Evolutionary conservation across 2,329 filamentous ascomycete species (phyloP), one percentile per base, ranked within the genome.

Genomic region (Trichoderma polysporum): DNA sequence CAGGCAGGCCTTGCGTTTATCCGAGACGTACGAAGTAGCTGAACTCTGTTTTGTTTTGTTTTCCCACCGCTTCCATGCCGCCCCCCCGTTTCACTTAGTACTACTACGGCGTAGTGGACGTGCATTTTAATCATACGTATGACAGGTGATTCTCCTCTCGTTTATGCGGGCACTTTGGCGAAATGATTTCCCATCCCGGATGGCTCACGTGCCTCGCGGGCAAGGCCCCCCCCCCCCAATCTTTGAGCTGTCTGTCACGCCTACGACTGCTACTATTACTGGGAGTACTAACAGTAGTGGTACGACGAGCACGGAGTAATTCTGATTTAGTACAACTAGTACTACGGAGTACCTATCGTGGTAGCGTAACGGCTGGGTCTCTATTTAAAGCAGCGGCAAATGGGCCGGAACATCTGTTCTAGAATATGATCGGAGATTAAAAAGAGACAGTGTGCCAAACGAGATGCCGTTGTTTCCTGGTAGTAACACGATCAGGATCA

Each of bases 1-100:
- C n/a, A 53, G 25, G 17, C 59, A 22, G 15, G 47, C 27, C 29
- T n/a, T 31, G 59, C 35, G 22, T 63, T 31, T 31, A 53, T 29
- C 39, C 19, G 59, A 63, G 59, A 63, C 59, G 59, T n/a, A n/a
- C n/a, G n/a, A n/a, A n/a, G n/a, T 54, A 63, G 59, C 49, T 63
- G 59, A 63, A 63, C 59, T 63, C 49, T 63, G 59, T 63, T 19
- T 33, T 33, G 10, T 39, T 29, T 63, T 63, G 33, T 31, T 31
- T 54, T 63, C 49, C 49, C 25, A 50, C 59, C 47, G 47, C 47
- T 39, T 50, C 19, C 22, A 61, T 15, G 45, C 58, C 8, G 17
- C 13, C n/a, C 22, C 56, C 56, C 56, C 7, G 47, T 25, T 41
- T 22, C 59, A 25, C 27, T 45, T 45, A 50, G 41, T 25, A 37